phyloP scores from a whole-genome alignment of 805 yeast species.

The Spathaspora passalidarum region DNA sequence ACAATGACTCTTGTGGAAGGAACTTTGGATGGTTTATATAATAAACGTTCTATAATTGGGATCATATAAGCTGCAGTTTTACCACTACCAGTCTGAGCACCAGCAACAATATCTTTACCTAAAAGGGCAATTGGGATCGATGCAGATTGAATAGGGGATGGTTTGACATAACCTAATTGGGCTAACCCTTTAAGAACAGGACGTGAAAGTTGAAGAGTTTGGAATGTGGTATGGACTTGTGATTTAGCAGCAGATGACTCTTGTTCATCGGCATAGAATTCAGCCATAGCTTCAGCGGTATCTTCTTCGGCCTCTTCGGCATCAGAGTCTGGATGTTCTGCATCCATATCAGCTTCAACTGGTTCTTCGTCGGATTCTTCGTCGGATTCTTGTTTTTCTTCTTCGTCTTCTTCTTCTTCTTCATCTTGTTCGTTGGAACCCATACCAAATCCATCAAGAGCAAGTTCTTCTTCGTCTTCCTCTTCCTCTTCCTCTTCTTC shows the following conservation, averaged over 20 bases:
- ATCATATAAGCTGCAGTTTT: slow-evolving; percentile 98
- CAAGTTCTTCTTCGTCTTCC: slow-evolving; percentile 36
- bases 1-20: slow-evolving; percentile 90
- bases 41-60: slow-evolving; percentile 88
- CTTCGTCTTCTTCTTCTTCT: slow-evolving; percentile 27
- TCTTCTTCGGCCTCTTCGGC: slow-evolving; percentile 40
- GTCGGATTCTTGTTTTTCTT: slow-evolving; percentile 22
- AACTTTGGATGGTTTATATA: slow-evolving; percentile 82
- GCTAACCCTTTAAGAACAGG: slow-evolving; percentile 84
- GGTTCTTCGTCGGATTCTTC: slow-evolving; percentile 18
- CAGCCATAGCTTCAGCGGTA: slow-evolving; percentile 78
- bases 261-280: slow-evolving; percentile 67
- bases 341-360: slow-evolving; percentile 26
- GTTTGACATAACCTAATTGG: slow-evolving; percentile 77
- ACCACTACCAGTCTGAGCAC: slow-evolving; percentile 99
- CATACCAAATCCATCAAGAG: slow-evolving; percentile 46
- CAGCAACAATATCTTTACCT: slow-evolving; percentile 97
- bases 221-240: slow-evolving; percentile 62
- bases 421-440: slow-evolving; percentile 42
- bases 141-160: slow-evolving; percentile 92
- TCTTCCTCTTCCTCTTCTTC: slow-evolving; percentile 30
- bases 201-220: slow-evolving; percentile 77
- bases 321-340: slow-evolving; percentile 27
- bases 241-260: slow-evolving; percentile 43
- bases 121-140: slow-evolving; percentile 88